Percentiles rank a stretch among this genome's conserved stretches.
Conservation (phyloP, 495 filamentous ascomycete species). For the Coniosporium apollinis region DNA sequence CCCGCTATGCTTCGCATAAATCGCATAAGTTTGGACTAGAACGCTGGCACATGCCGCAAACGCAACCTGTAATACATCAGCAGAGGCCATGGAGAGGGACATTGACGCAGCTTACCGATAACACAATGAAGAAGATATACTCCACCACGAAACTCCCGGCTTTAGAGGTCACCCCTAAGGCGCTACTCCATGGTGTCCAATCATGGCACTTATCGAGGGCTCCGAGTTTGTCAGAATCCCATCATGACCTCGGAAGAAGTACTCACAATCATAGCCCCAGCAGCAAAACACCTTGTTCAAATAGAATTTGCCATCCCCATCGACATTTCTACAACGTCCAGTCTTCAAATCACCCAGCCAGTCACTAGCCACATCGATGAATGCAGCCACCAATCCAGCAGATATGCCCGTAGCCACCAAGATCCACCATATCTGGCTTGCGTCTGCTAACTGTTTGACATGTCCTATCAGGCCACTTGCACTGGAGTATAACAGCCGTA, state of each 20-base stretch:
- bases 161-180: slow-evolving; percentile 43
- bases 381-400: slow-evolving; percentile 68
- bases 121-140: slow-evolving; percentile 69
- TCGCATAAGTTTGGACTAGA: slow-evolving; percentile 67
- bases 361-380: slow-evolving; percentile 81
- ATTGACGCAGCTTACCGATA: slow-evolving; percentile 42
- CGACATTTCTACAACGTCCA: slow-evolving; percentile 64
- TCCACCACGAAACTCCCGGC: slow-evolving; percentile 64
- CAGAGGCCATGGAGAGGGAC: neutral
- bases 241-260: neutral
- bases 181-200: slow-evolving; percentile 74
- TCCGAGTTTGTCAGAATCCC: slow-evolving; percentile 49
- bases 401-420: slow-evolving; percentile 64
- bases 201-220: slow-evolving; percentile 70
- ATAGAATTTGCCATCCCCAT: slow-evolving; percentile 72
- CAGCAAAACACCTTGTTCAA: slow-evolving; percentile 85
- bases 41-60: slow-evolving; percentile 68
- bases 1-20: slow-evolving; percentile 87
- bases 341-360: slow-evolving; percentile 90
- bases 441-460: slow-evolving; percentile 53
- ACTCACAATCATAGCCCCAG: slow-evolving; percentile 63
- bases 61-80: slow-evolving; percentile 36
- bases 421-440: slow-evolving; percentile 80
- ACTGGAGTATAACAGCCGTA: slow-evolving; percentile 53
- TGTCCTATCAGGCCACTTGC: slow-evolving; percentile 59